These are phyloP conservation scores for Pseudofabraea citricarpa DNA, from an alignment of 2,329 filamentous ascomycete genomes.

Conservation along the genomic window DNA sequence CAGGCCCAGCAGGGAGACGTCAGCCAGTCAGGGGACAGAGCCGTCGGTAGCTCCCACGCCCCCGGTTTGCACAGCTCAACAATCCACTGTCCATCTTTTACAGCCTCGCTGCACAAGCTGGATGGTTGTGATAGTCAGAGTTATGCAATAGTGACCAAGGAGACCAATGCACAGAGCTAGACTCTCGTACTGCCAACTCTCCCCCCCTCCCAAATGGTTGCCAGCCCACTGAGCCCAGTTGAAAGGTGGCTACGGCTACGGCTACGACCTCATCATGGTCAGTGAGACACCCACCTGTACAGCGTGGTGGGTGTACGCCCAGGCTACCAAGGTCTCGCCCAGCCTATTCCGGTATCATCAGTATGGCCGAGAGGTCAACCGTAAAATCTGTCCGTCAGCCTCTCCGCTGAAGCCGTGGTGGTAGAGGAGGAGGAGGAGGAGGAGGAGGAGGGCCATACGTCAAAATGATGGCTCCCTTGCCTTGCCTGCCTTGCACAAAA, in stretches of 20 bases:
- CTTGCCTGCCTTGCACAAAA: neutral
- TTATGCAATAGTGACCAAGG: too few species aligned
- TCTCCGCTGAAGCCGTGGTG: neutral
- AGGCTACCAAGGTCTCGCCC: neutral
- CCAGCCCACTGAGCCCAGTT: too few species aligned
- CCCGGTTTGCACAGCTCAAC: too few species aligned
- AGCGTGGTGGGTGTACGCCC: neutral
- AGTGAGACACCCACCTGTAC: neutral
- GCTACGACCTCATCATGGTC: neutral
- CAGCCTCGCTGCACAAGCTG: constrained; percentile 24
- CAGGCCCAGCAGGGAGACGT: neutral
- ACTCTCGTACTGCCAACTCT: too few species aligned
- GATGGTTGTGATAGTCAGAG: too few species aligned
- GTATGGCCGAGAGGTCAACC: neutral
- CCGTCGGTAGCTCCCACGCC: too few species aligned
- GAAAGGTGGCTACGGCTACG: too few species aligned
- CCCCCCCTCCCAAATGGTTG: too few species aligned
- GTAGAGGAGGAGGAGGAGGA: too few species aligned
- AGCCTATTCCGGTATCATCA: neutral
- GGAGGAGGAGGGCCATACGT: too few species aligned
- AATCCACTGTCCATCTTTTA: constrained; percentile 9
- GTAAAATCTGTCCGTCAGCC: neutral
- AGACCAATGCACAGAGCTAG: too few species aligned
- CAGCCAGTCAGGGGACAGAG: neutral
- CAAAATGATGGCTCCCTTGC: neutral